Conservation (phyloP, 2,329 filamentous ascomycete genomes). For the Fusarium albosuccineum region DNA sequence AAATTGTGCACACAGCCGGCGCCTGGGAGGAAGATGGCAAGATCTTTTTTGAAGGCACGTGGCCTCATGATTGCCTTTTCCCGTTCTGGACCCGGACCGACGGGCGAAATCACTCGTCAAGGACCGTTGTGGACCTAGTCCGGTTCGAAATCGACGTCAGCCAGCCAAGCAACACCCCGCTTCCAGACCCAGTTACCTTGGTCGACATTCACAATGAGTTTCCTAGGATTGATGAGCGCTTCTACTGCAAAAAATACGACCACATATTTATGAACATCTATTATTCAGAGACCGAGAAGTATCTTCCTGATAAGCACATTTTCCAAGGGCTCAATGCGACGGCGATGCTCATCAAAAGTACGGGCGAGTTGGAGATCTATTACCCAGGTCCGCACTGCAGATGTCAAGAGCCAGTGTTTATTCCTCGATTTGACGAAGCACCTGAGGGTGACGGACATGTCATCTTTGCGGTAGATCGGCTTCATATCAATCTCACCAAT, state of each 20-base stretch:
- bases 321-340: conserved; percentile 18
- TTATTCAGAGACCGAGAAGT: background rate
- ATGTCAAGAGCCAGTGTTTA: conserved; percentile 26
- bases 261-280: conserved; percentile 16
- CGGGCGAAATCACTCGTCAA: too few relatives aligned
- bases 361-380: conserved; percentile 12
- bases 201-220: conserved; percentile 21
- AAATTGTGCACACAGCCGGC: too few relatives aligned
- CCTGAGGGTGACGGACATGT: conserved; percentile 27
- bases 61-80: too few relatives aligned
- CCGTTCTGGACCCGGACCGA: too few relatives aligned
- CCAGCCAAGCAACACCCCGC: too few relatives aligned
- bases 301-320: conserved; percentile 18
- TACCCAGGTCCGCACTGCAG: conserved; percentile 22
- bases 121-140: too few relatives aligned
- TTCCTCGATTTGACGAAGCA: conserved; percentile 10
- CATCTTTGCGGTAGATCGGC: conserved; percentile 9
- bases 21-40: too few relatives aligned
- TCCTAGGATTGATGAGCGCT: conserved; percentile 20
- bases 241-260: conserved; percentile 8
- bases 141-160: too few relatives aligned
- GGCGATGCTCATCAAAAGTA: conserved; percentile 20
- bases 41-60: too few relatives aligned
- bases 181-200: conserved; percentile 5
- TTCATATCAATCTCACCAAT: conserved; percentile 15